phyloP scores from a whole-genome alignment of 1,284 basidiomycete species.

The Moesziomyces antarcticus region DNA sequence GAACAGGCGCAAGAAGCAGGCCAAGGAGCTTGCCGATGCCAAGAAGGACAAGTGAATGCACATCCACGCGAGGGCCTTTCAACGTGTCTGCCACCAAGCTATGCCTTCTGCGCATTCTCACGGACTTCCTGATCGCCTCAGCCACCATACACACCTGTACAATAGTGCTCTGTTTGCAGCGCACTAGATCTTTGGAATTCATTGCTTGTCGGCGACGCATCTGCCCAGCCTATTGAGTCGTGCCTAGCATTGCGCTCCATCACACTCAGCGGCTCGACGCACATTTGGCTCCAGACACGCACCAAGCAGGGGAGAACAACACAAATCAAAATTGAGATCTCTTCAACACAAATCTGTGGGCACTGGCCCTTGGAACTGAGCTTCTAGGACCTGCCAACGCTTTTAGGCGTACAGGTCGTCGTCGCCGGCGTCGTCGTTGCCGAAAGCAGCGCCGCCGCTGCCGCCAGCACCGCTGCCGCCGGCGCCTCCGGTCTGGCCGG shows the following conservation, averaged over 20 bases:
- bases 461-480: conserved; percentile 68
- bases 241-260: neutral
- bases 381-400: neutral
- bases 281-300: neutral
- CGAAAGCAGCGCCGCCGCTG: conserved; percentile 79
- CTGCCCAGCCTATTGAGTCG: too few relatives aligned
- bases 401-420: conserved; percentile 70
- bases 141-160: too few relatives aligned
- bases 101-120: neutral
- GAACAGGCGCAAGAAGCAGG: conserved; percentile 33
- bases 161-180: too few relatives aligned
- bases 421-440: conserved; percentile 82
- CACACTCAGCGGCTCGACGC: neutral
- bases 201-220: too few relatives aligned
- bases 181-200: too few relatives aligned
- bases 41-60: conserved; percentile 37
- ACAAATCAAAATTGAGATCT: neutral
- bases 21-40: conserved; percentile 24
- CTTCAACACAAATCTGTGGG: neutral
- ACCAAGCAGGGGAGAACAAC: neutral
- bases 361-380: neutral
- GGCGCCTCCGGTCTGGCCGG: conserved; percentile 21
- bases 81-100: neutral
- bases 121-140: too few relatives aligned
- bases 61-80: neutral